Conservation (phyloP, 129 eudicot genomes). For the Flaveria sonorensis region DNA sequence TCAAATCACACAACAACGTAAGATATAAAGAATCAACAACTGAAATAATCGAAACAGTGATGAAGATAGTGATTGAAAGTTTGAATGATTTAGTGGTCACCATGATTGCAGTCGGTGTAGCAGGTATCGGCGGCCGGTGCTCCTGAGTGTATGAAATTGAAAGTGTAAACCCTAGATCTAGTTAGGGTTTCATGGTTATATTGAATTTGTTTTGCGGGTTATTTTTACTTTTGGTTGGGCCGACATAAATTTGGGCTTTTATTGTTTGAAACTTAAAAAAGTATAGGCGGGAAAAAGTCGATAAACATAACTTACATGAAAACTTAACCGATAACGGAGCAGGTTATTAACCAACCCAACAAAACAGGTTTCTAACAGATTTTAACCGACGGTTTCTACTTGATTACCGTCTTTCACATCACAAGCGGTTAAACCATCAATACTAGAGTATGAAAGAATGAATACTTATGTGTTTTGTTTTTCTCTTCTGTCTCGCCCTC, state of each 20-base stretch:
- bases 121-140: constrained; percentile 28
- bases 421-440: too few species aligned
- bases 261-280: too few species aligned
- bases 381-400: too few species aligned
- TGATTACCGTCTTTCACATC: too few species aligned
- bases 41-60: neutral
- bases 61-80: neutral
- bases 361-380: too few species aligned
- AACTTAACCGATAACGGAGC: too few species aligned
- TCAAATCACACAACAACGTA: neutral
- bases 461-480: too few species aligned
- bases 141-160: neutral
- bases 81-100: neutral
- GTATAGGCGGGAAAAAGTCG: too few species aligned
- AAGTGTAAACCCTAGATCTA: constrained; percentile 30
- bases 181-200: neutral
- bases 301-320: too few species aligned
- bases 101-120: constrained; percentile 30
- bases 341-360: too few species aligned
- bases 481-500: too few species aligned
- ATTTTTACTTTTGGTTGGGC: neutral
- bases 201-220: neutral
- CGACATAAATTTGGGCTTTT: neutral
- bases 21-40: neutral
- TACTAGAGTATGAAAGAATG: too few species aligned